phyloP scores from a whole-genome alignment of 2,329 filamentous ascomycete species.

The Westerdykella ornata region DNA sequence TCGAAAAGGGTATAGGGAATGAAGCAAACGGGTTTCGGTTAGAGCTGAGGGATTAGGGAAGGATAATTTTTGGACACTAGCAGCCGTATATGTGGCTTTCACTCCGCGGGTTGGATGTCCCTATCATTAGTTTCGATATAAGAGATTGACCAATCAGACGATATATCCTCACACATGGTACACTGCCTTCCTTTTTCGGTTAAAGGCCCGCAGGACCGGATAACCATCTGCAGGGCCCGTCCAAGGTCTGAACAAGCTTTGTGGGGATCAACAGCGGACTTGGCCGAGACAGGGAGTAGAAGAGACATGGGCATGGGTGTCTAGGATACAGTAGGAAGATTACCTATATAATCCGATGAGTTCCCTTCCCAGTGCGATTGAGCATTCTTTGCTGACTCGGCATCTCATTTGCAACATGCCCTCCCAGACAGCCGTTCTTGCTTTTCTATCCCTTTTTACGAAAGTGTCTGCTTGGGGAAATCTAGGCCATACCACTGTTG shows the following conservation, averaged over 20 bases:
- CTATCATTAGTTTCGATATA: too few species aligned
- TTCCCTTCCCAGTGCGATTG: slow-evolving; percentile 1
- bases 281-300: slow-evolving; percentile 16
- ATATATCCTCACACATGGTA: slow-evolving; percentile 2
- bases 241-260: slow-evolving; percentile 7
- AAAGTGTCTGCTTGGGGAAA: slow-evolving; percentile 45
- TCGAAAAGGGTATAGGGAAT: too few species aligned
- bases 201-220: slow-evolving; percentile 19
- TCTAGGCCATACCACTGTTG: slow-evolving; percentile 50
- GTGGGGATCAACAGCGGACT: slow-evolving; percentile 23
- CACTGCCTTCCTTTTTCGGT: slow-evolving; percentile 22
- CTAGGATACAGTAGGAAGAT: slow-evolving; percentile 5
- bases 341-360: background rate
- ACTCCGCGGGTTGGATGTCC: too few species aligned
- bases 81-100: too few species aligned
- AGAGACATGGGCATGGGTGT: background rate
- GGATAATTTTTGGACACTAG: too few species aligned
- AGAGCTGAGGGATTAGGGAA: too few species aligned
- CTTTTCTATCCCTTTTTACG: slow-evolving; percentile 21
- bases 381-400: too few species aligned
- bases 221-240: slow-evolving; percentile 6
- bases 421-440: slow-evolving; percentile 17
- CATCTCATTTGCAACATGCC: slow-evolving; percentile 16
- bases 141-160: too few species aligned
- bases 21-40: too few species aligned